These are phyloP conservation scores for Fusarium redolens DNA, from an alignment of 2,329 filamentous ascomycete genomes.

Conservation along the genomic window DNA sequence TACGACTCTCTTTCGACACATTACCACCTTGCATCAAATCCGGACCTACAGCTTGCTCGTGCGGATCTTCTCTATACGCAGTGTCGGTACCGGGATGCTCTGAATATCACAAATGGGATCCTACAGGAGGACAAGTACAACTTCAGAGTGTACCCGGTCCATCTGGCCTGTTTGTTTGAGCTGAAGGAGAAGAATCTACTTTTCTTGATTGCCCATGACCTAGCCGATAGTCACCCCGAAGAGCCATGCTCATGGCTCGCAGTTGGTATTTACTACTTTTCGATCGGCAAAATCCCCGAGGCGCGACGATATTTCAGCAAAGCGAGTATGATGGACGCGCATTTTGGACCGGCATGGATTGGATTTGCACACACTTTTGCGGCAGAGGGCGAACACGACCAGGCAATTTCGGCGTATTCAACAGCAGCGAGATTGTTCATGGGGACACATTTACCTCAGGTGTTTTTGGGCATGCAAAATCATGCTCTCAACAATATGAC, in stretches of 20 bases:
- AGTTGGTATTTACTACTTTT: constrained; percentile 93
- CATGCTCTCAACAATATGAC: constrained; percentile 95
- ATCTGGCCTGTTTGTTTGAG: constrained; percentile 91
- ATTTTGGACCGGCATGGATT: constrained; percentile 98
- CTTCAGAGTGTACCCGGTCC: constrained; percentile 87
- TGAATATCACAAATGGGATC: constrained; percentile 85
- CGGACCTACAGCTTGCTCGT: constrained; percentile 88
- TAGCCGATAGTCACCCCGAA: constrained; percentile 90
- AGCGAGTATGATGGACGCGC: constrained; percentile 95
- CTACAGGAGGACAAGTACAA: constrained; percentile 88
- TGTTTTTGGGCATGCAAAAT: constrained; percentile 99
- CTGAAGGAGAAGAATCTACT: constrained; percentile 87
- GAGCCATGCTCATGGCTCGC: constrained; percentile 94
- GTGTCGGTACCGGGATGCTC: constrained; percentile 89
- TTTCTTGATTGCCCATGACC: constrained; percentile 91
- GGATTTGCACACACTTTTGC: constrained; percentile 99
- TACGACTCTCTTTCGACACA: constrained; percentile 93
- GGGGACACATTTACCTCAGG: constrained; percentile 93
- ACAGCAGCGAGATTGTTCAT: constrained; percentile 95
- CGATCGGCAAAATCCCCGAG: constrained; percentile 89
- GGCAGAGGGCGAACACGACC: constrained; percentile 96
- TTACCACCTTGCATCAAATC: constrained; percentile 87
- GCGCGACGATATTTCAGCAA: constrained; percentile 97
- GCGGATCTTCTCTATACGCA: constrained; percentile 95
- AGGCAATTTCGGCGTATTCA: constrained; percentile 97